Conservation (phyloP, 1,284 basidiomycete genomes). For the Fomitopsis betulina region DNA sequence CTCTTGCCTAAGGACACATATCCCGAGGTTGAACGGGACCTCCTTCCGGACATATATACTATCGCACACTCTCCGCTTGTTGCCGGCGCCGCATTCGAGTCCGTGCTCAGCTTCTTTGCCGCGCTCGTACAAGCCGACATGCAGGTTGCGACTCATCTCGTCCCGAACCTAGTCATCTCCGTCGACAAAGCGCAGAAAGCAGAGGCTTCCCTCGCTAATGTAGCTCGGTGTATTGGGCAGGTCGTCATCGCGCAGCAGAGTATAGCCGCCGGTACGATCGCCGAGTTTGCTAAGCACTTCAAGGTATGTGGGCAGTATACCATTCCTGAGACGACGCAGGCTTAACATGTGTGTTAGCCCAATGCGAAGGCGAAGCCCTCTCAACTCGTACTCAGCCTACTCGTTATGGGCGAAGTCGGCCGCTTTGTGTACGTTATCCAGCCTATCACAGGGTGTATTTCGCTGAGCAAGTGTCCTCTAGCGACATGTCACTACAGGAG, state of each 20-base stretch:
- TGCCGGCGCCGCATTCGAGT: conserved; percentile 72
- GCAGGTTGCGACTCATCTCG: conserved; percentile 74
- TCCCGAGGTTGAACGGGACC: conserved; percentile 64
- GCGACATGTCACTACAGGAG: conserved; percentile 77
- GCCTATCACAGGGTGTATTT: background rate
- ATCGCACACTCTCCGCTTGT: conserved; percentile 78
- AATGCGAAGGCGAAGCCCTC: conserved; percentile 62
- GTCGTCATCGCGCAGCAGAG: conserved; percentile 67
- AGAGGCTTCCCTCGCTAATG: conserved; percentile 60
- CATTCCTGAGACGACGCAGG: background rate
- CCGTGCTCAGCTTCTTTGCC: conserved; percentile 77
- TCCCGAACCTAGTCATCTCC: conserved; percentile 63
- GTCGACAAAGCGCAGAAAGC: conserved; percentile 53
- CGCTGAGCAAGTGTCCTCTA: conserved; percentile 25
- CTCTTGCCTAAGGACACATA: conserved; percentile 63
- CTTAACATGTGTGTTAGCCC: conserved; percentile 33
- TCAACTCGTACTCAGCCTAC: conserved; percentile 74
- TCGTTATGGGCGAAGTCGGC: conserved; percentile 88
- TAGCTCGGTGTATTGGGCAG: conserved; percentile 80
- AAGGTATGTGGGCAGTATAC: conserved; percentile 41
- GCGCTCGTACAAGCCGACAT: conserved; percentile 79
- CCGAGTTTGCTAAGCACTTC: conserved; percentile 75
- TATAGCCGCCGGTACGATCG: conserved; percentile 76
- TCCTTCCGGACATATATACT: conserved; percentile 66
- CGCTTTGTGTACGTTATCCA: conserved; percentile 64